Conservation (phyloP, 2,329 filamentous ascomycete species). For the Talaromyces albobiverticillius region DNA sequence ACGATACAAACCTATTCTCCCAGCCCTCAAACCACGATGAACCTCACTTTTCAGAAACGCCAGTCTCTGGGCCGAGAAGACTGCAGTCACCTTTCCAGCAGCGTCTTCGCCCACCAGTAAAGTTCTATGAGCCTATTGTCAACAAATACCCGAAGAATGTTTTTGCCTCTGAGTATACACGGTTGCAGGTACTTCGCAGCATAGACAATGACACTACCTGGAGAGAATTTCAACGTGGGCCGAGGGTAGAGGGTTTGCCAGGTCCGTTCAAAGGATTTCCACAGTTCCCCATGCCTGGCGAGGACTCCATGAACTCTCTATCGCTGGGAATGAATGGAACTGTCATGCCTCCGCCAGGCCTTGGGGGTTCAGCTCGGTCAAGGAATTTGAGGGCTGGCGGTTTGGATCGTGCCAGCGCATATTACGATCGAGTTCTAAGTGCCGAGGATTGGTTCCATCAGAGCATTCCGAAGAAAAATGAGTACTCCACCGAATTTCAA, state of each 20-base stretch:
- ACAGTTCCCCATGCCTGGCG: not conserved
- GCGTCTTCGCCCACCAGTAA: not conserved
- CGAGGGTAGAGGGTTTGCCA: not conserved
- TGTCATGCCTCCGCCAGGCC: slow-evolving; percentile 8
- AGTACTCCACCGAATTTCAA: not conserved
- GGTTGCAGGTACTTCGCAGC: slow-evolving; percentile 1
- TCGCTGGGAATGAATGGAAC: not conserved
- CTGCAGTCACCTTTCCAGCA: slow-evolving; percentile 7
- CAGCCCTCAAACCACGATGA: not conserved
- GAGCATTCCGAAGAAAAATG: not conserved
- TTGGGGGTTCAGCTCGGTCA: not conserved
- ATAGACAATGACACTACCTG: not conserved
- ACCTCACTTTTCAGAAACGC: not conserved
- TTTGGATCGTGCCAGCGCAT: not conserved
- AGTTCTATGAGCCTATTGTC: slow-evolving; percentile 4
- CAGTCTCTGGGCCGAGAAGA: not conserved
- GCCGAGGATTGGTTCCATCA: slow-evolving; percentile 15
- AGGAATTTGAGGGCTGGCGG: not conserved
- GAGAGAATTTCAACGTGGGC: not conserved
- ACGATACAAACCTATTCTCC: not conserved
- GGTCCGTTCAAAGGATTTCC: slow-evolving; percentile 7
- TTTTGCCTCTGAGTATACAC: slow-evolving; percentile 6
- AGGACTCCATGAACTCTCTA: not conserved
- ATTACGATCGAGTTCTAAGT: slow-evolving; percentile 9
- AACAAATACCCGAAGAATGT: slow-evolving; percentile 12